Conservation (phyloP, 2,329 filamentous ascomycete genomes). For the Aspergillus jensenii region DNA sequence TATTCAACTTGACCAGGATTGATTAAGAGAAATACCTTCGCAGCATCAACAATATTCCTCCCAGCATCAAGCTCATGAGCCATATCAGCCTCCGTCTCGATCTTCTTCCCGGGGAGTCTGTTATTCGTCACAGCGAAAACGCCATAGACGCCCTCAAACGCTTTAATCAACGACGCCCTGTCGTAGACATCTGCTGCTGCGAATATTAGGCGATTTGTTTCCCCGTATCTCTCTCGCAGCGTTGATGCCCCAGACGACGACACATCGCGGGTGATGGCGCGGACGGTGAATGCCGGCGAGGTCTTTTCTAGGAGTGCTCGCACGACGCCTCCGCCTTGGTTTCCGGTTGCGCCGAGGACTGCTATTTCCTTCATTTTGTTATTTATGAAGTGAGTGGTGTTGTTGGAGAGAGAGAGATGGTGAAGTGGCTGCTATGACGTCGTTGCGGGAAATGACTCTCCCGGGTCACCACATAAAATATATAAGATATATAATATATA, state of each 20-base stretch:
- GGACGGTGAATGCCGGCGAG: slow-evolving; percentile 7
- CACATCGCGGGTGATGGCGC: slow-evolving; percentile 14
- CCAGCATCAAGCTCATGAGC: slow-evolving; percentile 20
- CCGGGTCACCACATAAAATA: too few species aligned
- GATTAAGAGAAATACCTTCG: background rate
- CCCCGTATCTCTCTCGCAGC: background rate
- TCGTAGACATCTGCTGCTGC: background rate
- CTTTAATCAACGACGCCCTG: background rate
- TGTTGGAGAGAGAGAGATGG: too few species aligned
- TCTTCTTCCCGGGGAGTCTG: background rate
- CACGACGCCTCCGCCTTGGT: slow-evolving; percentile 16
- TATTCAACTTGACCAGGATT: too few species aligned
- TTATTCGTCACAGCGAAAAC: slow-evolving; percentile 21
- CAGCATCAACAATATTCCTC: slow-evolving; percentile 18
- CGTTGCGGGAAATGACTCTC: too few species aligned
- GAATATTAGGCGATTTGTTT: background rate
- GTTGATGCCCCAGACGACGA: slow-evolving; percentile 6
- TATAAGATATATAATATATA: too few species aligned
- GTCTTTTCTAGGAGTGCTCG: slow-evolving; percentile 6
- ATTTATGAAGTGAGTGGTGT: too few species aligned
- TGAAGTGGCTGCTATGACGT: too few species aligned
- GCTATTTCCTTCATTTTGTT: slow-evolving; percentile 6
- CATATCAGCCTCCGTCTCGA: slow-evolving; percentile 18
- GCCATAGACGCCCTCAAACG: slow-evolving; percentile 17
- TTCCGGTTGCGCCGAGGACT: slow-evolving; percentile 17